Conservation (phyloP, 2,329 filamentous ascomycete species). For the Blastomyces parvus region DNA sequence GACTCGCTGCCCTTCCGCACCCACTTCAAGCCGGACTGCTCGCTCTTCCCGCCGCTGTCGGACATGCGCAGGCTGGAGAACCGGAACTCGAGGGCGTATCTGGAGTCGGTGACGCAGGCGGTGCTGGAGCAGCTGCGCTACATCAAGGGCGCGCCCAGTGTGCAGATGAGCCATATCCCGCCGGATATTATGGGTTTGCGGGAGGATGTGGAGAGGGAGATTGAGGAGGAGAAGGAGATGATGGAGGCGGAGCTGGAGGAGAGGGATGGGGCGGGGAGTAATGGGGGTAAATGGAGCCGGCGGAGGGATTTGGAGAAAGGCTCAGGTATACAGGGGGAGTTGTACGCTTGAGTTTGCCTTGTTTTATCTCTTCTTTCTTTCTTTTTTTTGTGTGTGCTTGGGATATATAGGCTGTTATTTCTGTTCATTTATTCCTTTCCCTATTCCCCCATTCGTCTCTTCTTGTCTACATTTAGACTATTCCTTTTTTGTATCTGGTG, state of each 20-base stretch:
- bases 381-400: neutral
- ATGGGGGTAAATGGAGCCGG: constrained; percentile 16
- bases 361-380: constrained; percentile 3
- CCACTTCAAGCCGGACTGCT: constrained; percentile 80
- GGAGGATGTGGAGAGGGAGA: constrained; percentile 40
- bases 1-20: constrained; percentile 73
- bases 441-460: constrained; percentile 1
- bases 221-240: constrained; percentile 35
- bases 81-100: constrained; percentile 65
- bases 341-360: constrained; percentile 26
- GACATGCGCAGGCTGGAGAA: constrained; percentile 60
- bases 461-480: neutral
- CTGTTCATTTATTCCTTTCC: neutral
- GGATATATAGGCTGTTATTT: neutral
- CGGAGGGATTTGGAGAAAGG: constrained; percentile 30
- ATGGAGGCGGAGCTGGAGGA: constrained; percentile 35
- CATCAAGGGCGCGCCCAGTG: constrained; percentile 73
- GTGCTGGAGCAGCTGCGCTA: constrained; percentile 81
- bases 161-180: constrained; percentile 72
- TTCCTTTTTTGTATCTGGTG: neutral
- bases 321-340: constrained; percentile 24
- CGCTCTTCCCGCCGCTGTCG: constrained; percentile 78
- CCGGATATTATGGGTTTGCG: constrained; percentile 57
- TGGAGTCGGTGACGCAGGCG: constrained; percentile 65
- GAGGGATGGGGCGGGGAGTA: constrained; percentile 21